Base-by-base conservation (phyloP, 495 filamentous ascomycete species). In the Niebla homalea region DNA sequence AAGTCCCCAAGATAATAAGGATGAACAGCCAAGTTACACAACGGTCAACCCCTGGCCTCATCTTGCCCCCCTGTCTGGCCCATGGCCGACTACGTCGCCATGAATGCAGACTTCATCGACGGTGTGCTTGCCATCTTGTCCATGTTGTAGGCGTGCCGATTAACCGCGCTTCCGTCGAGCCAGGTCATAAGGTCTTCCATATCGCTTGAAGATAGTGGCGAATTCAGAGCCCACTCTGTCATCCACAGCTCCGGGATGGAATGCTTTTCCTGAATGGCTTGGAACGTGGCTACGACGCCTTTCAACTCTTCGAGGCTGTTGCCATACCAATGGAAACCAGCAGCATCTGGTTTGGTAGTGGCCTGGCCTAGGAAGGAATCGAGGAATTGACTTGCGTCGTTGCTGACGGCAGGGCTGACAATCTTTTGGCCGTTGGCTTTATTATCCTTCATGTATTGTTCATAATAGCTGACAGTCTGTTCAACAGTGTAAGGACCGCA, bases 91-190 rank as follows among this genome's bases (percentile, higher is more conserved):
- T 8, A 42, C 5, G 21, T 15, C 18, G 18, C 39, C 39, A 42
- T 42, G 18, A 19, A 42, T 19, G 18, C 39, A 42, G 18, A 42
- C 46, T 42, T 50, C n/a, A 48, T 5, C 0, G 35, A 29, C 36
- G 47, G 50, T 52, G 12, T 48, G n/a, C 19, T 47, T 19, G 22
- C 50, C 50, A 48, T 35, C 32, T 36, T 48, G 25, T 57, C 79
- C 74, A 80, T 80, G 71, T 89, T 94, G 75, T 87, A 93, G 3
- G 83, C 68, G 67, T 92, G 93, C 32, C 81, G 72, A 60, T 80
- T 70, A 43, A 93, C 78, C 47, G 68, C 29, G 52, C 80, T 70
- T 46, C 52, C 60, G 58, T 94, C 87, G 51, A 95, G 60, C 67
- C 73, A 80, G 15, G 76, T 64, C n/a, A 85, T 57, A 39, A 84